Percentiles rank a stretch among this genome's conserved stretches.
Evolutionary conservation across 257 asterid species (phyloP).

Genomic region (Solanum pinnatisectum): DNA sequence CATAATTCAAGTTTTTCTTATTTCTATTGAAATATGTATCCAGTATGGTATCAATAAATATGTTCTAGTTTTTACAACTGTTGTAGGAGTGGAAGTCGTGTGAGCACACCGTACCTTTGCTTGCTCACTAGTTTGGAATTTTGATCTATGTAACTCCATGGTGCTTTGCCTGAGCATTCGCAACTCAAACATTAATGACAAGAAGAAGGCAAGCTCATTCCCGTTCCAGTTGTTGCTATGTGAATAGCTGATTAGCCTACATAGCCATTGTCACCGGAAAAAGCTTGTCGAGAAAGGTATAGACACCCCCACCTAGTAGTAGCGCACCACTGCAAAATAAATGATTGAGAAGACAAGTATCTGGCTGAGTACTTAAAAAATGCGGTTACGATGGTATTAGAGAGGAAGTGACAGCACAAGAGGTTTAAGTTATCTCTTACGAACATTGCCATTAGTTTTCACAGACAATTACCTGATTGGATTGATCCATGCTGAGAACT

Average conservation of each 20-base stretch:
- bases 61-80: background rate
- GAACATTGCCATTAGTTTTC: background rate
- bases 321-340: slow-evolving; percentile 64
- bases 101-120: background rate
- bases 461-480: slow-evolving; percentile 50
- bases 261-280: slow-evolving; percentile 77
- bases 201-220: background rate
- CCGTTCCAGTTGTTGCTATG: background rate
- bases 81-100: background rate
- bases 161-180: background rate
- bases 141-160: background rate
- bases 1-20: background rate
- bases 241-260: slow-evolving; percentile 22
- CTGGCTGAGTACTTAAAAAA: background rate
- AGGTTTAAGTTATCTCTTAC: background rate
- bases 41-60: background rate
- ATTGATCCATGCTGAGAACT: slow-evolving; percentile 93
- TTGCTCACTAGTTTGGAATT: background rate
- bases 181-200: background rate
- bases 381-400: background rate
- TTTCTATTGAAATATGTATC: background rate
- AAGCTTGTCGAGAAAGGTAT: slow-evolving; percentile 63
- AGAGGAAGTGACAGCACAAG: background rate
- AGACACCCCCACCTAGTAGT: slow-evolving; percentile 84
- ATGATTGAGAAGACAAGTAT: background rate